Evolutionary conservation across 2,329 filamentous ascomycete species (phyloP).

Genomic region (Ceratocystis eucalypticola): DNA sequence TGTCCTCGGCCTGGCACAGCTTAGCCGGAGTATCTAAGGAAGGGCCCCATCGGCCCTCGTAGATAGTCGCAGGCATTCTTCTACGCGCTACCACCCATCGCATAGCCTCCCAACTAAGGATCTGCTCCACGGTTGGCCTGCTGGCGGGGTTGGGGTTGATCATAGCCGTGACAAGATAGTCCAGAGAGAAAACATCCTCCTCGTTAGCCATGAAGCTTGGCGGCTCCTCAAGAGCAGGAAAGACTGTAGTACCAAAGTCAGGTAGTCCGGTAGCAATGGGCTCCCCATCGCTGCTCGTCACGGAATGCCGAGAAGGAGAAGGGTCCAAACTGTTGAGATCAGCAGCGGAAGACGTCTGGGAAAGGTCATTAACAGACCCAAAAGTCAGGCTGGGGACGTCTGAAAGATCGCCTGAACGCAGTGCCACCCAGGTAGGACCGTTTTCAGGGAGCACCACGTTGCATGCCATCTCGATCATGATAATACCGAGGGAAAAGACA

Average conservation of each 20-base stretch:
- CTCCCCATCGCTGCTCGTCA: not conserved
- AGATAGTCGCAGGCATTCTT: constrained; percentile 82
- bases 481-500: constrained; percentile 84
- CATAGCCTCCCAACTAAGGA: constrained; percentile 61
- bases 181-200: constrained; percentile 58
- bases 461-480: constrained; percentile 85
- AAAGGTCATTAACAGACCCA: constrained; percentile 54
- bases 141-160: constrained; percentile 59
- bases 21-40: constrained; percentile 25
- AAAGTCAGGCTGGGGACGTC: constrained; percentile 80
- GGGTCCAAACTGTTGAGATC: constrained; percentile 4
- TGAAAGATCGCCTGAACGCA: constrained; percentile 78
- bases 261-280: constrained; percentile 11
- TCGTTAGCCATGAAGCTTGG: constrained; percentile 82
- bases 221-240: constrained; percentile 44
- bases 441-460: constrained; percentile 93
- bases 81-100: constrained; percentile 67
- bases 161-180: constrained; percentile 78
- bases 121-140: constrained; percentile 60
- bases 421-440: constrained; percentile 75
- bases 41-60: constrained; percentile 91
- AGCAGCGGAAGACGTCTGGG: not conserved
- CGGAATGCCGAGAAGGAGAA: constrained; percentile 8
- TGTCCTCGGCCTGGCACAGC: constrained; percentile 39
- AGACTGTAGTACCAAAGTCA: constrained; percentile 34